Percentiles rank a stretch among this genome's conserved stretches.
These are phyloP conservation scores for Euphorbia corollata DNA, from an alignment of 441 rosid genomes.

Conservation along the genomic window DNA sequence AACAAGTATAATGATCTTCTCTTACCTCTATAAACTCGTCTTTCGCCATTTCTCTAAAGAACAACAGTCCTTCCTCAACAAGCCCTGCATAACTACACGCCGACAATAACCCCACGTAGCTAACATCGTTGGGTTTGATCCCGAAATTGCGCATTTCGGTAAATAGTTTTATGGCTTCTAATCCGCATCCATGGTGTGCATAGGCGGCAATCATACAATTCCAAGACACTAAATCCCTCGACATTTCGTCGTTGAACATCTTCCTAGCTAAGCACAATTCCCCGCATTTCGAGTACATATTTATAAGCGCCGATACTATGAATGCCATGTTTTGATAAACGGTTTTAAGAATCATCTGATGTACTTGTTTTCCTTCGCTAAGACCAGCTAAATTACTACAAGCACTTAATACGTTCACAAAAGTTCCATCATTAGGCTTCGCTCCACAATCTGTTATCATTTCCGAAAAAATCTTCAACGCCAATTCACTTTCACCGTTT, in stretches of 20 bases:
- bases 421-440: slow-evolving; percentile 53
- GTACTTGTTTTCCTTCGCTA: slow-evolving; percentile 58
- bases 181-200: slow-evolving; percentile 59
- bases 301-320: slow-evolving; percentile 50
- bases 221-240: slow-evolving; percentile 57
- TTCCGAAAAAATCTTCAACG: slow-evolving; percentile 39
- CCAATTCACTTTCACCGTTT: slow-evolving; percentile 45
- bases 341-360: slow-evolving; percentile 48
- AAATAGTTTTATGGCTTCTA: slow-evolving; percentile 46
- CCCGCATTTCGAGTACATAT: slow-evolving; percentile 70
- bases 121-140: slow-evolving; percentile 44
- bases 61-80: slow-evolving; percentile 47
- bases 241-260: slow-evolving; percentile 39
- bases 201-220: slow-evolving; percentile 62
- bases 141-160: slow-evolving; percentile 41
- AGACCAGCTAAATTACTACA: slow-evolving; percentile 58
- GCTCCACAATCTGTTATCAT: slow-evolving; percentile 40
- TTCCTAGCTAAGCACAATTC: slow-evolving; percentile 41
- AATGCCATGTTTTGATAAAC: slow-evolving; percentile 31
- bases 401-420: slow-evolving; percentile 48
- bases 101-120: slow-evolving; percentile 49
- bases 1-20: slow-evolving; percentile 60
- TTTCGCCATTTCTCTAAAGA: slow-evolving; percentile 40
- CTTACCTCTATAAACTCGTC: slow-evolving; percentile 34
- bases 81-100: slow-evolving; percentile 65